Base-by-base conservation (phyloP, 2,329 filamentous ascomycete genomes). In the Colletotrichum magnum region DNA sequence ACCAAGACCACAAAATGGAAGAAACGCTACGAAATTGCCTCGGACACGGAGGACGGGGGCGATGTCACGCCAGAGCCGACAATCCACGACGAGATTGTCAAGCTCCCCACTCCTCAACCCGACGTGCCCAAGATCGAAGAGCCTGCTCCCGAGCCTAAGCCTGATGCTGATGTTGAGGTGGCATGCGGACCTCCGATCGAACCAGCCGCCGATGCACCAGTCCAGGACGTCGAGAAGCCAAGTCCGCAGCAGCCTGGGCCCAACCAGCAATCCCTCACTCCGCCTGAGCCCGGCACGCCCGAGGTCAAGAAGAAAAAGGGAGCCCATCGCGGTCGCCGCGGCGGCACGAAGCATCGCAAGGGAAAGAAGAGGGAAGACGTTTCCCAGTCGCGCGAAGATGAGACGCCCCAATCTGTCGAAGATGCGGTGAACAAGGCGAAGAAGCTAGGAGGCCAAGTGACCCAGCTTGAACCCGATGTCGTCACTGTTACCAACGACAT, bases 251-350 rank as follows among this genome's bases (percentile, higher is more conserved):
- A 50, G 24, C 28, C 57, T 5, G 18, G n/a, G 18, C 7, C 16
- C 24, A 58, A 61, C 16, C 45, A 58, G 21, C 18, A 32, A 3
- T 41, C 51, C 1, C 47, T 48, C 26, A 61, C 61, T 4, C 66
- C 57, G 15, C 67, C 60, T 1, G 69, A 71, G n/a, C 57, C 67
- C n/a, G 66, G 62, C 5, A 66, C 60, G 12, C 79, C 80, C 5
- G 85, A 87, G 16, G 91, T 90, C 74, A 91, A 92, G 79, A 91
- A 90, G 74, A 91, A 92, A 78, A 92, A 89, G 76, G 93, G 92
- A 77, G 86, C 88, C 0, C 91, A 92, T 64, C 86, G 92, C 64
- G 93, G 93, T 4, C 86, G 89, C n/a, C 87, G 93, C 56, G 93
- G 92, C 24, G 92, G 93, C 2, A 87, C 88, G 18, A 91, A 92